Conservation (phyloP, 1,284 basidiomycete genomes). For the Meira nashicola region DNA sequence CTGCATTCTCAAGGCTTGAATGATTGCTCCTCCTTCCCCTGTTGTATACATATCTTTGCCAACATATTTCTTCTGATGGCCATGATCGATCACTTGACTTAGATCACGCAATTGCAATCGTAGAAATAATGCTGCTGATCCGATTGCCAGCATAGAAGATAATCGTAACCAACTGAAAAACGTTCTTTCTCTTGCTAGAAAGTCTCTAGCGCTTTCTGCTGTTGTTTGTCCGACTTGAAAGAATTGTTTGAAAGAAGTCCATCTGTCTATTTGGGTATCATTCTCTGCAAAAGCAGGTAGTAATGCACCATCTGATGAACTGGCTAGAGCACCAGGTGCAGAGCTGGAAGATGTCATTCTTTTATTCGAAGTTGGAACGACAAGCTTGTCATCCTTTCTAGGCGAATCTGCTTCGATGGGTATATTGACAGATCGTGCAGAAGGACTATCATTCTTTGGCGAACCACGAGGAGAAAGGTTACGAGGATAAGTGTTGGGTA, state of each 20-base stretch:
- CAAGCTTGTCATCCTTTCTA: neutral
- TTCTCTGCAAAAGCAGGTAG: neutral
- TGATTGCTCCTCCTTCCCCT: neutral
- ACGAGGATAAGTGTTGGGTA: constrained; percentile 7
- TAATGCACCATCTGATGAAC: neutral
- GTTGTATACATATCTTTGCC: neutral
- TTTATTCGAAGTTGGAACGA: neutral
- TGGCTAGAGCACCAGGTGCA: neutral
- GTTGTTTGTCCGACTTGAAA: neutral
- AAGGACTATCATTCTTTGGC: neutral
- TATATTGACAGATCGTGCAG: neutral
- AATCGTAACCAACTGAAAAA: constrained; percentile 9
- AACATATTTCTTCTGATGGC: neutral
- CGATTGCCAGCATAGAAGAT: constrained; percentile 3
- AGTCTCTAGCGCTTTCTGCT: constrained; percentile 10
- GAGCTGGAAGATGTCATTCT: neutral
- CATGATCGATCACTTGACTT: neutral
- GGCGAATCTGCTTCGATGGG: neutral
- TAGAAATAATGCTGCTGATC: neutral
- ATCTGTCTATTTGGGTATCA: neutral
- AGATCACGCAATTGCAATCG: constrained; percentile 3
- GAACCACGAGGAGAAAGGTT: neutral
- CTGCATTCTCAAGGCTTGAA: neutral
- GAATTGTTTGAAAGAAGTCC: neutral
- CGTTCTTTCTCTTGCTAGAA: constrained; percentile 9